Evolutionary conservation across 306 rosid genomes (phyloP), one percentile per base, ranked within the genome.

Genomic region (Casuarina glauca): DNA sequence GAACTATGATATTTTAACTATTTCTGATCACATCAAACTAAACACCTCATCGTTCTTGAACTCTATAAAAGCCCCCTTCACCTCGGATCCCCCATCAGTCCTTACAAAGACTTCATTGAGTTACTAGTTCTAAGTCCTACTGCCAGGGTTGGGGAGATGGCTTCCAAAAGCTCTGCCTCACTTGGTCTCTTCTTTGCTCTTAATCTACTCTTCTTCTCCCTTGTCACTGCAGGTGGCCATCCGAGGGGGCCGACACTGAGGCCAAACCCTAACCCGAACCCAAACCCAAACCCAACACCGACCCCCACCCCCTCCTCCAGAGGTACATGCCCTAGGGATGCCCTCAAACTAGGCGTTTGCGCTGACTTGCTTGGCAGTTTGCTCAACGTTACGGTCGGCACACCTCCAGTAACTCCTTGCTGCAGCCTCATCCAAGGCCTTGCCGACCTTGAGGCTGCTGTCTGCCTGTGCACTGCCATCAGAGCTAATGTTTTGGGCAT

Each of bases 381-480:
- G 76, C 20, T 91, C n/a, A 87, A 91, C 78, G 2, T 82, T 12
- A 83, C 82, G 17, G 8, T 93, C 6, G 93, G 97, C 17, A 61
- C 54, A 11, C 93, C 95, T 54, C 92, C 97, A 0, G 88, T 83
- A 17, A 16, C 76, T 0, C 95, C 95, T 3, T 93, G 98, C 74
- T 93, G 98, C 84, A 1, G 77, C 46, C 89, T 93, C 38, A 20
- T 93, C 11, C 32, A 90, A 15, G 97, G 98, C 2, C 97, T 93
- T 20, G 91, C 73, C 42, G 91, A 91, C 45, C 83, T 91, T 3
- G 97, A 91, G 39, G 95, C 95, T 19, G 97, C 95, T 1, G 78
- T 82, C 7, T 93, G 98, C 78, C 93, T 93, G 11, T 93, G 97
- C 88, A 93, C 97, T 78, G 98, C 88, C 49, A 81, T 91, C 32